phyloP scores from a whole-genome alignment of 1,284 basidiomycete genomes.

The Naganishia sp. region DNA sequence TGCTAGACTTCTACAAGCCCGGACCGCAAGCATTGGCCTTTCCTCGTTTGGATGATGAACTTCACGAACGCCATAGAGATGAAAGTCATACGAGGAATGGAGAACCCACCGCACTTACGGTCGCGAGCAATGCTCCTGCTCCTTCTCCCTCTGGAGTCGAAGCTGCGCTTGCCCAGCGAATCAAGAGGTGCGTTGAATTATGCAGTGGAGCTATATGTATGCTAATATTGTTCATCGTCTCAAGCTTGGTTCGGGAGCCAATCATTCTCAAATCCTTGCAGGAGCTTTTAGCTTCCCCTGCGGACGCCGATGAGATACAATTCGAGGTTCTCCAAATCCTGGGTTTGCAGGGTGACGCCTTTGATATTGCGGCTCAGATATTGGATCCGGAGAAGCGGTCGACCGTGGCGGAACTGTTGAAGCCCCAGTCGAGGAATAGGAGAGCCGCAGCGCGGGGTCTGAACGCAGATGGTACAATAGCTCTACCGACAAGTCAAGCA shows the following conservation, averaged over 20 bases:
- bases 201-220: too few species aligned
- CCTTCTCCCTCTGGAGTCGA: constrained; percentile 5
- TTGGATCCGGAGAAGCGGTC: constrained; percentile 32
- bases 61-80: neutral
- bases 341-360: constrained; percentile 41
- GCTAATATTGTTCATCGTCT: neutral
- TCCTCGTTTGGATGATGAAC: constrained; percentile 24
- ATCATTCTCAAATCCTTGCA: constrained; percentile 15
- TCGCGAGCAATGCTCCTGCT: neutral
- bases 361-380: constrained; percentile 58
- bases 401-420: neutral
- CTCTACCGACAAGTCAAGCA: constrained; percentile 54
- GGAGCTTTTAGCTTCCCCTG: constrained; percentile 16
- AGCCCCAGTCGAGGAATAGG: constrained; percentile 34
- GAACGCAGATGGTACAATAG: constrained; percentile 38
- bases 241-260: constrained; percentile 6
- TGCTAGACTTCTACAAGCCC: constrained; percentile 33
- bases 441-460: constrained; percentile 38
- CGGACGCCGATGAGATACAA: constrained; percentile 12
- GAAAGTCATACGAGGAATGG: constrained; percentile 10
- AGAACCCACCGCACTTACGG: constrained; percentile 6
- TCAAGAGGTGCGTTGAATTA: constrained; percentile 11
- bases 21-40: constrained; percentile 9
- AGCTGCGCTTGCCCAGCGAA: constrained; percentile 8
- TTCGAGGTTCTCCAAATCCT: constrained; percentile 43